These are phyloP conservation scores for Hanseniaspora singularis DNA, from an alignment of 805 yeast genomes.

Conservation along the genomic window DNA sequence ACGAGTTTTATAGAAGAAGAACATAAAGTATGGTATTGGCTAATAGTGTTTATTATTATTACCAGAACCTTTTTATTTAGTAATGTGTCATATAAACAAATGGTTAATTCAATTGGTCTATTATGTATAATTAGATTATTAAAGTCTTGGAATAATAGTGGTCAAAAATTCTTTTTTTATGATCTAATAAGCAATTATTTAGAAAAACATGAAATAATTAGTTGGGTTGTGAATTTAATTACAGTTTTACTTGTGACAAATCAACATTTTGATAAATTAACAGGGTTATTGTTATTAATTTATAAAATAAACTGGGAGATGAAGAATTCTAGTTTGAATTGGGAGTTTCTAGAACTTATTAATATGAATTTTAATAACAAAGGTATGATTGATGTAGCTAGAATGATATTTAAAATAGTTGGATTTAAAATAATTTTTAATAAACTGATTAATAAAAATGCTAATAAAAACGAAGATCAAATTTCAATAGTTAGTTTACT, in stretches of 20 bases:
- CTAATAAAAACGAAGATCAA: neutral
- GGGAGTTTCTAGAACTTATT: neutral
- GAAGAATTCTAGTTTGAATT: conserved; percentile 28
- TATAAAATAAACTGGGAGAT: conserved; percentile 46
- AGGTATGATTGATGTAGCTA: neutral
- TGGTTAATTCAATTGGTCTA: conserved; percentile 1
- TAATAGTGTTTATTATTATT: conserved; percentile 24
- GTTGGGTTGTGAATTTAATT: conserved; percentile 38
- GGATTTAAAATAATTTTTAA: neutral
- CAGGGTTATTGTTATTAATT: conserved; percentile 36
- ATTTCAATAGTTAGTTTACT: neutral
- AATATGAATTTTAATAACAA: neutral
- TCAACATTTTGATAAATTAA: neutral
- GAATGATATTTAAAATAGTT: neutral
- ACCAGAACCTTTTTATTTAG: conserved; percentile 16
- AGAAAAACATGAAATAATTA: conserved; percentile 21
- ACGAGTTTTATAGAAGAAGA: conserved; percentile 92
- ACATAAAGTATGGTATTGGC: conserved; percentile 93
- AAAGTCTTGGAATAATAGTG: conserved; percentile 80
- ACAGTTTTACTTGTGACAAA: conserved; percentile 26
- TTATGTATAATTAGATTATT: conserved; percentile 41
- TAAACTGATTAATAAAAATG: neutral
- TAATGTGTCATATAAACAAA: neutral
- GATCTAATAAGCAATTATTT: conserved; percentile 18
- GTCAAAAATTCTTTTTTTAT: conserved; percentile 60